Conservation (phyloP, 2,329 filamentous ascomycete species). For the Penicillium psychrosexuale region DNA sequence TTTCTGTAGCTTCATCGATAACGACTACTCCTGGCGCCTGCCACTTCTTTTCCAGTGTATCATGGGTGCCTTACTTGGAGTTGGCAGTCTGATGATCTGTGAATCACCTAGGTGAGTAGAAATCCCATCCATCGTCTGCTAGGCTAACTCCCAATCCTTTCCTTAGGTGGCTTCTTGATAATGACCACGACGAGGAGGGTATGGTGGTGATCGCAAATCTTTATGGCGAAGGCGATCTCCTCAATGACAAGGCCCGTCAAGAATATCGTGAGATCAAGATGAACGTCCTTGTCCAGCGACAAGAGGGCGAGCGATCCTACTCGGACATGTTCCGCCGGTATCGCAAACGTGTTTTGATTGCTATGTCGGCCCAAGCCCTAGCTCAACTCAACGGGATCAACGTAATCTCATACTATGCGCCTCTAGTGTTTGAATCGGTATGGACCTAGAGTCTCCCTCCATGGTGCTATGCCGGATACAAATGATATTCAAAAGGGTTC, state of each 20-base stretch:
- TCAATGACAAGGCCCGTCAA: slow-evolving; percentile 85
- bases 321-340: slow-evolving; percentile 93
- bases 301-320: slow-evolving; percentile 92
- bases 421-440: slow-evolving; percentile 83
- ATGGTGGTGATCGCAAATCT: slow-evolving; percentile 98
- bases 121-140: slow-evolving; percentile 25
- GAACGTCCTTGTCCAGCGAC: slow-evolving; percentile 86
- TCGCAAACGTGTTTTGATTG: slow-evolving; percentile 88
- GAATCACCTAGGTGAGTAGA: slow-evolving; percentile 78
- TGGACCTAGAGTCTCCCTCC: background rate
- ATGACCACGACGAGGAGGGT: slow-evolving; percentile 96
- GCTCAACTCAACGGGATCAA: slow-evolving; percentile 99
- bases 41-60: slow-evolving; percentile 89
- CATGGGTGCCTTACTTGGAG: slow-evolving; percentile 81
- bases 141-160: slow-evolving; percentile 10
- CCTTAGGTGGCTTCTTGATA: slow-evolving; percentile 90
- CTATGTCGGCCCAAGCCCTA: slow-evolving; percentile 95
- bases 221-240: slow-evolving; percentile 92
- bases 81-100: slow-evolving; percentile 88
- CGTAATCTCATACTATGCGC: slow-evolving; percentile 98
- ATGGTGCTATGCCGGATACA: background rate
- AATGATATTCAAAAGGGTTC: background rate
- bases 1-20: slow-evolving; percentile 86
- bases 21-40: slow-evolving; percentile 82
- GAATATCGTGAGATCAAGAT: slow-evolving; percentile 99